Base-by-base conservation (phyloP, 371 early-diverging fungal species). In the Mortierella sp. region DNA sequence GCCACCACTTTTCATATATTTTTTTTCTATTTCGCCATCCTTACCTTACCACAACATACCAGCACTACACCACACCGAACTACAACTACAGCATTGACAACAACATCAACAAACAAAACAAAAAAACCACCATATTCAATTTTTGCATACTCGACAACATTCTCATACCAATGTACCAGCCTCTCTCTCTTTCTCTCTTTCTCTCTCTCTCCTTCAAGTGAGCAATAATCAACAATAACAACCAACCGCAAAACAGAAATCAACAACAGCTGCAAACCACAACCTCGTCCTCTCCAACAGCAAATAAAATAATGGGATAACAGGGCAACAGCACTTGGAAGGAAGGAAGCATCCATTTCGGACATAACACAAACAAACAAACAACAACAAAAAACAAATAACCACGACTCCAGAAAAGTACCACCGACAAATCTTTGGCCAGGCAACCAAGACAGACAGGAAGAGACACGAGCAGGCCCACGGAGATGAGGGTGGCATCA, bases 221-320 rank as follows among this genome's bases (percentile, higher is more conserved):
- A 65, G 65, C 68, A 74, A 74, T 38, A 56, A 32, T 27, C 46
- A 63, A 38, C 75, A 32, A 48, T 2, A 46, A 51, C 41, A 16
- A 73, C 12, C 2, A 35, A 65, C 54, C 4, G 41, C 41, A 41
- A n/a, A 21, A 74, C 10, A 10, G 4, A 21, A 46, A 43, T n/a
- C 71, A 71, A 29, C 44, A 72, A 44, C 72, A 48, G 71, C 71
- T 27, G 41, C 54, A 74, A 43, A 63, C 60, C 60, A 75, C 43
- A 46, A 18, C 21, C 4, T 51, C 51, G 16, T 21, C 51, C 51
- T 48, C 27, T 35, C 32, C 35, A 63, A 63, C 63, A 63, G 35
- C 63, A 63, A 48, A 63, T 32, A 35, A 21, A 32, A 46, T 48
- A 38, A 16, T 3, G 0, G 72, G 51, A 29, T 63, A 6, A 72